Conservation (phyloP, 176 grass and related monocot genomes). For the Otatea glauca region DNA sequence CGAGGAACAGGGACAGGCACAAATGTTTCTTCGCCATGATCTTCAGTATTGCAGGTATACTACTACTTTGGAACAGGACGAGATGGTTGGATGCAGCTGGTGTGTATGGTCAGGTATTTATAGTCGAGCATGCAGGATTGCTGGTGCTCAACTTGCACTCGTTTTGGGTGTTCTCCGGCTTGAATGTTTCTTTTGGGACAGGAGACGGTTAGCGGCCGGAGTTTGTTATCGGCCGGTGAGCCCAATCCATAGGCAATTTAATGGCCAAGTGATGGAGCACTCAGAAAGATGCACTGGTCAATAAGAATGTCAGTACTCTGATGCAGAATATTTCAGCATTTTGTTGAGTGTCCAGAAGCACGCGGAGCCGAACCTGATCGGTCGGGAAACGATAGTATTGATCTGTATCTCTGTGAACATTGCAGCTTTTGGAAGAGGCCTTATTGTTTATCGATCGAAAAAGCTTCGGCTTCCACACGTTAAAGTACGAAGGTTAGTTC, state of each 20-base stretch:
- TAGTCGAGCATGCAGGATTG: not conserved
- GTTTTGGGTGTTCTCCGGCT: not conserved
- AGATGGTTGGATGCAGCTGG: conserved; percentile 44
- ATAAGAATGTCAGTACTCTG: conserved; percentile 11
- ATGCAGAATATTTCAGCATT: conserved; percentile 3
- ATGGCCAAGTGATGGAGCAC: conserved; percentile 21
- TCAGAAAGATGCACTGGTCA: not conserved
- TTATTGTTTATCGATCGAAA: not conserved
- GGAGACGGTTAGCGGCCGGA: conserved; percentile 24
- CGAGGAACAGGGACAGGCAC: conserved; percentile 28
- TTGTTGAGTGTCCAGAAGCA: not conserved
- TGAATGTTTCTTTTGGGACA: conserved; percentile 30
- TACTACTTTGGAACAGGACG: not conserved
- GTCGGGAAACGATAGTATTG: not conserved
- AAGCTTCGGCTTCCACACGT: not conserved
- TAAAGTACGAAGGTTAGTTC: not conserved
- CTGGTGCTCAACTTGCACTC: conserved; percentile 4
- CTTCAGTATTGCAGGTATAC: not conserved
- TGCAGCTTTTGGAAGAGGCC: not conserved
- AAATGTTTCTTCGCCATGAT: conserved; percentile 29
- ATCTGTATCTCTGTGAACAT: not conserved
- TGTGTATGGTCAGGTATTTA: conserved; percentile 38
- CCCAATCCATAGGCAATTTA: conserved; percentile 24
- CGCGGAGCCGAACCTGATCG: not conserved
- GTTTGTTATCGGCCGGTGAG: conserved; percentile 48